Evolutionary conservation across 192 early-diverging fungal genomes (phyloP), one percentile per base, ranked within the genome.

Genomic region (Phycomyces blakesleeanus): DNA sequence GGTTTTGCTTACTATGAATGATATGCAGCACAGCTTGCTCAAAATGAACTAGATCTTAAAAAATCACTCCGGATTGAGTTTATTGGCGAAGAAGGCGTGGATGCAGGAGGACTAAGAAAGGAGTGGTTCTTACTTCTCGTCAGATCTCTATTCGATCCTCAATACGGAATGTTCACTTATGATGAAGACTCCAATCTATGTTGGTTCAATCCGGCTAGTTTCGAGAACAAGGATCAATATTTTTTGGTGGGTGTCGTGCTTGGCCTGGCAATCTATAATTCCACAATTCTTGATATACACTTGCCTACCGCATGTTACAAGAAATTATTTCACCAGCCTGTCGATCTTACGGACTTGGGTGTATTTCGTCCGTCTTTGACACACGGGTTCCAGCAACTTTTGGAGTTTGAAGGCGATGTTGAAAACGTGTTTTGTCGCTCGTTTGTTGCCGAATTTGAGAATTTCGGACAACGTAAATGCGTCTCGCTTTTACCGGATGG

Each of bases 111-210:
- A 0, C 74, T 98, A 21, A 85, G 93, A 34, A 98, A 98, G 59
- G 96, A 98, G 56, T 98, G 96, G 96, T 96, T 98, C 64, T 78
- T 96, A 58, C 81, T 98, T 37, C 82, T 98, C 12, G 83, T 97
- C 5, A 81, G 93, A 12, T 88, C 96, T 37, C 77, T 98, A 24
- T 93, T 98, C 82, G 94, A 95, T 79, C 91, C 92, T 16, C 80
- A 93, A 57, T 94, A 91, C 72, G 95, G 95, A 51, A 87, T 92
- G 88, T 90, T 91, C 64, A 79, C 80, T 0, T 78, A 80, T 39
- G 93, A 93, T 60, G 83, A 84, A 44, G 81, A 87, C 11, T 80
- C 77, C 0, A 75, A 71, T 9, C 63, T 82, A 6, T 89, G 81
- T 34, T 92, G 89, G 89, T 92, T 92, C 54, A 92, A 88, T 54